phyloP scores from a whole-genome alignment of 352 stramenopile genomes.

The Globisporangium yorkense region DNA sequence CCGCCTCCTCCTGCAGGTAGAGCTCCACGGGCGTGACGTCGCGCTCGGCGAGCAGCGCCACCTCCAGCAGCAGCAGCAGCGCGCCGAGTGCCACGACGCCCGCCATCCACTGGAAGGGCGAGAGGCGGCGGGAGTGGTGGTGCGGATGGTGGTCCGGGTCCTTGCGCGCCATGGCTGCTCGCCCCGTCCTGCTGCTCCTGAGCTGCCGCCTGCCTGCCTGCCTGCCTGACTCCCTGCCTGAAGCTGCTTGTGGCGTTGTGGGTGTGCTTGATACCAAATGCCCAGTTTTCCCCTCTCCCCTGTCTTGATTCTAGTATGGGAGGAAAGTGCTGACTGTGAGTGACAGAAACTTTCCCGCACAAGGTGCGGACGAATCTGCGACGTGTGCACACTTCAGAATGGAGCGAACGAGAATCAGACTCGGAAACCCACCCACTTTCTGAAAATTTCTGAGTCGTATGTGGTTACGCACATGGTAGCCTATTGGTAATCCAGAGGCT shows the following conservation, averaged over 20 bases:
- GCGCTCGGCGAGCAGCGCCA: slow-evolving; percentile 3
- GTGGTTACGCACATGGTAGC: too few species aligned
- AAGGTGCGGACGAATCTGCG: too few species aligned
- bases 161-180: not conserved
- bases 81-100: slow-evolving; percentile 10
- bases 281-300: not conserved
- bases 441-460: too few species aligned
- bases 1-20: slow-evolving; percentile 15
- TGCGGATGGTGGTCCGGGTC: too few species aligned
- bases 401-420: too few species aligned
- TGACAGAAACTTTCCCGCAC: too few species aligned
- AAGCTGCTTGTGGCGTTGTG: not conserved
- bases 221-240: too few species aligned
- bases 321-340: not conserved
- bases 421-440: too few species aligned
- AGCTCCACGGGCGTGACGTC: slow-evolving; percentile 2
- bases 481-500: too few species aligned
- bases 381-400: too few species aligned
- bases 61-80: slow-evolving; percentile 11
- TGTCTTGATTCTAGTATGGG: not conserved
- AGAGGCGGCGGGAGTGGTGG: slow-evolving; percentile 2
- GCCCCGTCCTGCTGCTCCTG: not conserved
- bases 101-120: slow-evolving; percentile 8
- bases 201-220: too few species aligned
- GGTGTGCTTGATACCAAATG: not conserved